A percentile compares a stretch with the other conserved stretches of the same genome.
These are phyloP conservation scores for Rhodotorula babjevae DNA, from an alignment of 768 basidiomycete genomes.

Conservation along the genomic window DNA sequence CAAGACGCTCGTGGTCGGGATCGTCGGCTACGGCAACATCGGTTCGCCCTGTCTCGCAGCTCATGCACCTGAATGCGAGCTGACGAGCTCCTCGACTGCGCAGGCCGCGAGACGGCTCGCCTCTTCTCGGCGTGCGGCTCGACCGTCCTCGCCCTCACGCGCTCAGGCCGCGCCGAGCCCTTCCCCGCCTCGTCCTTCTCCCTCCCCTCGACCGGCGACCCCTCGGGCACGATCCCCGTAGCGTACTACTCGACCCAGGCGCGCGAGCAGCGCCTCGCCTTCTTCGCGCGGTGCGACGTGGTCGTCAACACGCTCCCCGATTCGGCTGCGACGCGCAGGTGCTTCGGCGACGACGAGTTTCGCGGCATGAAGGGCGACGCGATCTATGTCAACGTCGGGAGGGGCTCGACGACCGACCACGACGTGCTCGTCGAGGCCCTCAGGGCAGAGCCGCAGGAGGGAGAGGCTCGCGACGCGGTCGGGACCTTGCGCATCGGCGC, in stretches of 20 bases:
- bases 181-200: not conserved
- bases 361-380: constrained; percentile 42
- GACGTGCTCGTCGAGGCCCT: constrained; percentile 8
- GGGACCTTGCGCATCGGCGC: constrained; percentile 10
- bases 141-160: constrained; percentile 3
- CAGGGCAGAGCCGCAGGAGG: not conserved
- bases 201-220: constrained; percentile 8
- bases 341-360: not conserved
- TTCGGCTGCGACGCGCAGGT: not conserved
- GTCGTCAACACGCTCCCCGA: constrained; percentile 7
- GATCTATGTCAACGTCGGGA: constrained; percentile 47
- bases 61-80: no score
- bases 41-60: not conserved
- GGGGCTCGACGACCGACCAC: constrained; percentile 44
- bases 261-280: not conserved
- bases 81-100: no score
- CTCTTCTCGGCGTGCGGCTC: constrained; percentile 12
- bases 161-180: not conserved
- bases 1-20: not conserved
- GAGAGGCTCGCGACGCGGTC: not conserved
- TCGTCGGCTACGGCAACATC: constrained; percentile 12
- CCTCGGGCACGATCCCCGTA: not conserved
- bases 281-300: constrained; percentile 8
- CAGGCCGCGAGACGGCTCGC: constrained; percentile 12
- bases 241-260: not conserved